Conservation (phyloP, 768 basidiomycete genomes). For the Omphalotus guepiniiformis region DNA sequence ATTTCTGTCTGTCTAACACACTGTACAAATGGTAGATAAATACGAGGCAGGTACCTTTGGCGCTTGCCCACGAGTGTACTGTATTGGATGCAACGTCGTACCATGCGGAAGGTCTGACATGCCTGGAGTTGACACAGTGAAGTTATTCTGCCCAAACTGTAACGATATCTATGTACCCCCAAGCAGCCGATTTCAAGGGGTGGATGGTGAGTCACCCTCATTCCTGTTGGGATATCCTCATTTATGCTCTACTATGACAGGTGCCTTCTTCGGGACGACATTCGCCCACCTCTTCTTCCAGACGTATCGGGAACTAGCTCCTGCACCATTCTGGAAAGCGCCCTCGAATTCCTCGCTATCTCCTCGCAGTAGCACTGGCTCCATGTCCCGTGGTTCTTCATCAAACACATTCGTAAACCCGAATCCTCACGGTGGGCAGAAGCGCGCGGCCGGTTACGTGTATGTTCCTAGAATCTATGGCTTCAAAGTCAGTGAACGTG, state of each 20-base stretch:
- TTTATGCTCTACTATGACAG: constrained; percentile 35
- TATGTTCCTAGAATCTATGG: constrained; percentile 95
- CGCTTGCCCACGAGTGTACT: constrained; percentile 93
- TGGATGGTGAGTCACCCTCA: constrained; percentile 73
- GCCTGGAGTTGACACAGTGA: constrained; percentile 95
- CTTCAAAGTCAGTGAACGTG: constrained; percentile 94
- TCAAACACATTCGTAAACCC: constrained; percentile 71
- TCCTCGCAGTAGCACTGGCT: constrained; percentile 46
- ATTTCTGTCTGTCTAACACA: no score
- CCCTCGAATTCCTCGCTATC: constrained; percentile 53
- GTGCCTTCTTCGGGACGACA: constrained; percentile 99
- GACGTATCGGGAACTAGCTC: constrained; percentile 91
- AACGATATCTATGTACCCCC: constrained; percentile 96
- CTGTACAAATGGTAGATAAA: constrained; percentile 97
- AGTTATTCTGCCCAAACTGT: constrained; percentile 97
- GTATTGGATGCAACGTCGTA: constrained; percentile 81
- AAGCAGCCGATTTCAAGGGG: constrained; percentile 90
- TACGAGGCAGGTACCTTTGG: constrained; percentile 92
- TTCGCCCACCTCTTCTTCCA: constrained; percentile 98
- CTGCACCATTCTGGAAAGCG: constrained; percentile 90
- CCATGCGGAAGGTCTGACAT: constrained; percentile 95
- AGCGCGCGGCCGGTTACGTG: constrained; percentile 79
- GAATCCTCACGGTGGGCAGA: constrained; percentile 86
- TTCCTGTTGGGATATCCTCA: no score
- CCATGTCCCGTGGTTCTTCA: constrained; percentile 34